phyloP scores from a whole-genome alignment of 768 basidiomycete genomes.

The Rhodotorula graminis region DNA sequence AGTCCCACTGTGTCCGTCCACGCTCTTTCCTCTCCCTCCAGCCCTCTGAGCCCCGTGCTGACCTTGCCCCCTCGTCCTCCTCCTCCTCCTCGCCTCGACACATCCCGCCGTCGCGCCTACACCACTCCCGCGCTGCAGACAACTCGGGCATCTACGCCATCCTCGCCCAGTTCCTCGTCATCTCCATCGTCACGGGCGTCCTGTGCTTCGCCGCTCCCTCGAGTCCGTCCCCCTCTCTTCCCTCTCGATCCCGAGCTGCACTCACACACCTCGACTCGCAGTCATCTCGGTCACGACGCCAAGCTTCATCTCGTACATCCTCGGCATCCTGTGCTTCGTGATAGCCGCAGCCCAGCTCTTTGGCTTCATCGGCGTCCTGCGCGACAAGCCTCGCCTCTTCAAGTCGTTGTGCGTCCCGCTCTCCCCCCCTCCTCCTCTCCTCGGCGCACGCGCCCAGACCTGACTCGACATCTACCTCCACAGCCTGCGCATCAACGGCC shows the following conservation, averaged over 20 bases:
- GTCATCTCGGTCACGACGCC: constrained; percentile 81
- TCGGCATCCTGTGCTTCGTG: constrained; percentile 70
- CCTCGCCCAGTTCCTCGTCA: constrained; percentile 66
- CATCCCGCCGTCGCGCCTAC: not conserved
- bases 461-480: constrained; percentile 40
- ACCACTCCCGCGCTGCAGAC: constrained; percentile 44
- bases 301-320: constrained; percentile 64
- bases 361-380: constrained; percentile 78
- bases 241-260: not conserved
- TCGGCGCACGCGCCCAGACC: no score
- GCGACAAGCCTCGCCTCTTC: constrained; percentile 53
- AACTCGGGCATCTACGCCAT: constrained; percentile 85
- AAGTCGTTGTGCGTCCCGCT: constrained; percentile 29
- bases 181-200: constrained; percentile 64
- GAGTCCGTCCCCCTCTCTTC: constrained; percentile 54
- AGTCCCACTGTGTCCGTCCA: constrained; percentile 28
- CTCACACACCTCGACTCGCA: constrained; percentile 43
- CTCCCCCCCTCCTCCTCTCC: not conserved
- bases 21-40: no score
- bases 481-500: constrained; percentile 64
- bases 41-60: accelerated
- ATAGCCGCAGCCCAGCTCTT: constrained; percentile 71
- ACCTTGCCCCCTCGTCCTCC: not conserved
- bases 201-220: constrained; percentile 70
- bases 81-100: not conserved